A percentile compares a stretch with the other conserved stretches of the same genome.
phyloP scores from a whole-genome alignment of 177 flowering plant genomes.

The Telopea speciosissima region DNA sequence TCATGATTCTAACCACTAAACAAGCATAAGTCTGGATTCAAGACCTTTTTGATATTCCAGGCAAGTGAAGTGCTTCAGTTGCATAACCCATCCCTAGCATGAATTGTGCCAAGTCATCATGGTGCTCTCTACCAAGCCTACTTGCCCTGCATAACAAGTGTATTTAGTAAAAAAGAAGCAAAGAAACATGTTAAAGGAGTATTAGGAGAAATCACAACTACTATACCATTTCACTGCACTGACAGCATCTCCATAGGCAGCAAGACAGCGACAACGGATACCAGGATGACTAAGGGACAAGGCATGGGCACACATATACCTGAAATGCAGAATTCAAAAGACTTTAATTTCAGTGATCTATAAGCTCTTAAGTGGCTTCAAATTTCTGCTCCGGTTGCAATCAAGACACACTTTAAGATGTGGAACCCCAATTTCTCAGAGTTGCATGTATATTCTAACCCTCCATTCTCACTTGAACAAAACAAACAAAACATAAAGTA shows the following conservation, averaged over 20 bases:
- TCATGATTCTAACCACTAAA: background rate
- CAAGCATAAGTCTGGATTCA: background rate
- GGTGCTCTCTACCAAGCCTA: conserved; percentile 98
- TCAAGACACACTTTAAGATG: background rate
- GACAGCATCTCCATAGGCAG: conserved; percentile 99
- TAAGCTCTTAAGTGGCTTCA: background rate
- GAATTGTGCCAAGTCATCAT: conserved; percentile 97
- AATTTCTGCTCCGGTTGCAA: background rate
- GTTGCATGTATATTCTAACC: background rate
- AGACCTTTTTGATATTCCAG: conserved; percentile 97
- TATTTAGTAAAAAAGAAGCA: background rate
- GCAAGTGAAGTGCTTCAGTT: conserved; percentile 95
- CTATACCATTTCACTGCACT: conserved; percentile 96
- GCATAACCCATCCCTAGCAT: conserved; percentile 99
- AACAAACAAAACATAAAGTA: background rate
- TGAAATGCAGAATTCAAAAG: conserved; percentile 14
- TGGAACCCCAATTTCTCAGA: background rate
- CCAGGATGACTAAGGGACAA: conserved; percentile 95
- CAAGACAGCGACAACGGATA: conserved; percentile 97
- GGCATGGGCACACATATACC: conserved; percentile 98
- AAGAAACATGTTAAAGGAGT: background rate
- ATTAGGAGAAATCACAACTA: background rate
- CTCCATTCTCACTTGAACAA: background rate
- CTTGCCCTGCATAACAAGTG: conserved; percentile 67
- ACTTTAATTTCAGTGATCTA: background rate